These are phyloP conservation scores for Russula compacta DNA, from an alignment of 768 basidiomycete species.

Conservation along the genomic window DNA sequence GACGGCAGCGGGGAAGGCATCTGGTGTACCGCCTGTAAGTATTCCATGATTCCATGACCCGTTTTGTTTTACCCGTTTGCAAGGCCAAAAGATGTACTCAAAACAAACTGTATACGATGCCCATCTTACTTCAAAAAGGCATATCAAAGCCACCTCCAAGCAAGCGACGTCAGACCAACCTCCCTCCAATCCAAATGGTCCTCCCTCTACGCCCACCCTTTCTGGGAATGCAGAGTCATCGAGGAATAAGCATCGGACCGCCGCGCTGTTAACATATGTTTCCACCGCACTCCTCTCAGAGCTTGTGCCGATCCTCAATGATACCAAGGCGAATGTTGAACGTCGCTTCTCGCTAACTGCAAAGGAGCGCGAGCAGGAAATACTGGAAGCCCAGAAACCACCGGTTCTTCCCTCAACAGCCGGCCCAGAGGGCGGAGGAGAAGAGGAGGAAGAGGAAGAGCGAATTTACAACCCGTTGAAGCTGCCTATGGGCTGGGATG, in stretches of 20 bases:
- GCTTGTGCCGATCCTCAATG: slow-evolving; percentile 61
- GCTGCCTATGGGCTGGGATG: slow-evolving; percentile 94
- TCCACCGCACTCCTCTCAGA: slow-evolving; percentile 54
- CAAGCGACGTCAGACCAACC: slow-evolving; percentile 42
- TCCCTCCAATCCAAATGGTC: slow-evolving; percentile 52
- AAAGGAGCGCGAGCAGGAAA: slow-evolving; percentile 92
- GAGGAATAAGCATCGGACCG: slow-evolving; percentile 46
- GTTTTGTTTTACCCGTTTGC: slow-evolving; percentile 6
- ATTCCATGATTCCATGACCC: background rate
- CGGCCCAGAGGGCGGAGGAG: slow-evolving; percentile 39
- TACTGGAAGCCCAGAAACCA: slow-evolving; percentile 58
- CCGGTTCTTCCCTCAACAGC: slow-evolving; percentile 41
- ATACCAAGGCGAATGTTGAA: slow-evolving; percentile 95
- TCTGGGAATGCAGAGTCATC: slow-evolving; percentile 24
- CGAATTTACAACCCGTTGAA: slow-evolving; percentile 98
- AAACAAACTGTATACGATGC: slow-evolving; percentile 98
- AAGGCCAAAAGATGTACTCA: slow-evolving; percentile 90
- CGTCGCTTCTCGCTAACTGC: slow-evolving; percentile 94
- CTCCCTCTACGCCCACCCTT: slow-evolving; percentile 28
- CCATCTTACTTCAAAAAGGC: slow-evolving; percentile 92
- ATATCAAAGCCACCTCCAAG: slow-evolving; percentile 81
- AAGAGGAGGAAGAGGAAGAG: slow-evolving; percentile 92
- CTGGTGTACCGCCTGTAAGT: slow-evolving; percentile 91
- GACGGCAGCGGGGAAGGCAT: slow-evolving; percentile 57
- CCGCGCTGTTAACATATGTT: slow-evolving; percentile 67